Base-by-base conservation (phyloP, 2,329 filamentous ascomycete genomes). In the Graphilbum ipis-grandicollis region DNA sequence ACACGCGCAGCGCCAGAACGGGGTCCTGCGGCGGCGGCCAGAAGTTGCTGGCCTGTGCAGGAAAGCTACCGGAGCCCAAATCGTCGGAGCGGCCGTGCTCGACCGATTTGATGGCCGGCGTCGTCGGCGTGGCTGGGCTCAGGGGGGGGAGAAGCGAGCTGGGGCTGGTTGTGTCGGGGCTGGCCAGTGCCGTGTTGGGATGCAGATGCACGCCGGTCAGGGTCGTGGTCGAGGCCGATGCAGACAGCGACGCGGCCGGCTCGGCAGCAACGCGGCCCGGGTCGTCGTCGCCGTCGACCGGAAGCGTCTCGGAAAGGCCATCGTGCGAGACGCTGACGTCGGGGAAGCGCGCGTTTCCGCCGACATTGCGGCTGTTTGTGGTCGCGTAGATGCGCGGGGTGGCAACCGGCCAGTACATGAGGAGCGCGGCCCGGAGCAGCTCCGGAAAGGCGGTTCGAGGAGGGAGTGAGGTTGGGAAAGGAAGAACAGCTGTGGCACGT, bases 351-450 rank as follows among this genome's bases (percentile, higher is more conserved):
- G 5, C 10, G 14, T 12, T 25, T 7, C 23, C 12, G 23, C 23
- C 12, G 23, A 64, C 57, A 54, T 66, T 66, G 51, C 68, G 71
- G 59, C 73, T 80, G 59, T 66, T 81, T 60, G 68, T 80, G 48
- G 79, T 79, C 52, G 81, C 77, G 63, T 83, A 88, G 55, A 86
- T 75, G 55, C 77, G 75, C 52, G 83, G 81, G 54, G 81, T 81
- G 56, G 80, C 82, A 56, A 85, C 72, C 52, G 83, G 83, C 83
- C 83, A 92, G 68, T 92, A 92, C 83, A 90, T 92, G 66, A 61
- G 65, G 51, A 46, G 44, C 40, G 44, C 44, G 34, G 50, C 49
- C 50, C 45, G 40, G 39, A 41, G 13, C 47, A 47, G 54, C 49
- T 52, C 50, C 52, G 51, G n/a, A n/a, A n/a, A 53, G 53, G 49